phyloP scores from a whole-genome alignment of 2,329 filamentous ascomycete genomes.

The Penicillium expansum region DNA sequence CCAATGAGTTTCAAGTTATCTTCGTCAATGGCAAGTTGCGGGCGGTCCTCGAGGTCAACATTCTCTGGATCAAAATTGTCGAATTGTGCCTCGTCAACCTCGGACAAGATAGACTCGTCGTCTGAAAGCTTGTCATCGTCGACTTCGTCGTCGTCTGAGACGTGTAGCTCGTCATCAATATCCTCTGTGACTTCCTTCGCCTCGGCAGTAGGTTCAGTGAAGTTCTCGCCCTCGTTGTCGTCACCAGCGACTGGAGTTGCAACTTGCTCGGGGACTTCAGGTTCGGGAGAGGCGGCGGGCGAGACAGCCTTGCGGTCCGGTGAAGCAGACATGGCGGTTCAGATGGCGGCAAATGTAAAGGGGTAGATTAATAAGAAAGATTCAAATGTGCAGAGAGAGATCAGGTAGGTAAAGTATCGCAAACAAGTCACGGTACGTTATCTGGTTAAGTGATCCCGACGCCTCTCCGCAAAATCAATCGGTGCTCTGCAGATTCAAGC shows the following conservation, averaged over 20 bases:
- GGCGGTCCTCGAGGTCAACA: conserved; percentile 60
- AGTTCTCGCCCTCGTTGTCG: conserved; percentile 15
- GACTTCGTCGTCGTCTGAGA: conserved; percentile 24
- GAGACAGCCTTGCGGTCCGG: conserved; percentile 31
- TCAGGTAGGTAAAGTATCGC: background rate
- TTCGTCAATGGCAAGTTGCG: conserved; percentile 59
- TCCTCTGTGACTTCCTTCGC: conserved; percentile 21
- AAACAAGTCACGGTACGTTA: conserved; percentile 14
- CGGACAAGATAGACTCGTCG: conserved; percentile 61
- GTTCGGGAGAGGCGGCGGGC: conserved; percentile 23
- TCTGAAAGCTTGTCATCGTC: conserved; percentile 52
- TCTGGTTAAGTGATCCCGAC: conserved; percentile 2
- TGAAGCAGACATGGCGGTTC: conserved; percentile 38
- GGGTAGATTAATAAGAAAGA: background rate
- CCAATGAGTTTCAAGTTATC: conserved; percentile 60
- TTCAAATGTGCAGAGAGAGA: background rate
- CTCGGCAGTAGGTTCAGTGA: conserved; percentile 15
- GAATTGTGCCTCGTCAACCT: conserved; percentile 64
- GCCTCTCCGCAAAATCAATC: conserved; percentile 7
- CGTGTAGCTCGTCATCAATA: conserved; percentile 13
- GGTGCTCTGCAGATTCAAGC: background rate
- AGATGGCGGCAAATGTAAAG: background rate
- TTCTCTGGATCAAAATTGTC: conserved; percentile 62
- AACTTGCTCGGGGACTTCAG: conserved; percentile 26
- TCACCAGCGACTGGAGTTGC: conserved; percentile 29